Evolutionary conservation across 345 rosid genomes (phyloP).

Genomic region (Gossypium anomalum): DNA sequence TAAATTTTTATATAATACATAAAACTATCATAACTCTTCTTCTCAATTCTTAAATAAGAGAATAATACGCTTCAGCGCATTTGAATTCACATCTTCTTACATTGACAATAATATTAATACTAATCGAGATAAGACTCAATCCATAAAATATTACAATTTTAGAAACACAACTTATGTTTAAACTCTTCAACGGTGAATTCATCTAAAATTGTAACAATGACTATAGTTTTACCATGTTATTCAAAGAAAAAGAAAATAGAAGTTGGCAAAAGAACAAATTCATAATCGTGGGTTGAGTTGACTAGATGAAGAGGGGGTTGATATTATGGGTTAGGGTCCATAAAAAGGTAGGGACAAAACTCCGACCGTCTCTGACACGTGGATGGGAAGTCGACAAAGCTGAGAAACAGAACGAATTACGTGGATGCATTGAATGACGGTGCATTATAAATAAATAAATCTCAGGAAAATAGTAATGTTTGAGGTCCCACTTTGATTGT

Average conservation of each 20-base stretch:
- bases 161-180: no score
- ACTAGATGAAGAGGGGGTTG: no score
- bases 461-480: no score
- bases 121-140: no score
- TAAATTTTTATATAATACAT: no score
- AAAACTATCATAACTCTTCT: no score
- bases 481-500: no score
- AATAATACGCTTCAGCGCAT: accelerated
- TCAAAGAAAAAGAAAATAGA: neutral
- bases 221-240: neutral
- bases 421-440: conserved; percentile 28
- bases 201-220: no score
- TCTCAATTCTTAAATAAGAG: accelerated
- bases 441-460: conserved; percentile 13
- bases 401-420: neutral
- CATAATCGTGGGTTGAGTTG: neutral
- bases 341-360: conserved; percentile 17
- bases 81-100: no score
- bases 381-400: neutral
- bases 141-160: no score
- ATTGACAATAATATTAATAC: accelerated
- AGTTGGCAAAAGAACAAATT: neutral
- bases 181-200: no score
- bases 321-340: neutral
- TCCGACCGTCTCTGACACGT: conserved; percentile 29